A percentile compares a stretch with the other conserved stretches of the same genome.
Conservation (phyloP, 2,329 filamentous ascomycete species). For the Cryoendolithus antarcticus region DNA sequence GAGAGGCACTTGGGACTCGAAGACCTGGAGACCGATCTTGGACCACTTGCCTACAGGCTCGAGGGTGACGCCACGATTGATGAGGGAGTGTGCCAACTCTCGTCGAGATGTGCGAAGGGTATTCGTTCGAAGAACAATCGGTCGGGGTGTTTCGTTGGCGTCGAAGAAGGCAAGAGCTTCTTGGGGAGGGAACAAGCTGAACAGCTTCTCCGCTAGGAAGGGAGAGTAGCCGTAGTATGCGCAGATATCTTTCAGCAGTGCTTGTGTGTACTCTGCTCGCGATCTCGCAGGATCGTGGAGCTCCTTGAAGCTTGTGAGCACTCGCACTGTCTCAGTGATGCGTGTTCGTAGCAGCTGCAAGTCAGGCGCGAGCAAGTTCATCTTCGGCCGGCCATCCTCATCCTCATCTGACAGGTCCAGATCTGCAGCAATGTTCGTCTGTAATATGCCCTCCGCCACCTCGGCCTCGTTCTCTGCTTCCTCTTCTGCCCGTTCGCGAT, state of each 20-base stretch:
- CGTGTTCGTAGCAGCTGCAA: constrained; percentile 76
- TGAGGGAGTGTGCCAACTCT: constrained; percentile 82
- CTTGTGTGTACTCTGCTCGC: constrained; percentile 73
- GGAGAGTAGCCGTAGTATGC: constrained; percentile 93
- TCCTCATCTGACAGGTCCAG: constrained; percentile 49
- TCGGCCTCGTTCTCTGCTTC: constrained; percentile 76
- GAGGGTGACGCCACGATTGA: constrained; percentile 90
- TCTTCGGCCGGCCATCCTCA: constrained; percentile 41
- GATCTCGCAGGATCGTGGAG: constrained; percentile 69
- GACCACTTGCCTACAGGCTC: constrained; percentile 98
- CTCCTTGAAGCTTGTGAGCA: constrained; percentile 78
- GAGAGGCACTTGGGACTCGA: constrained; percentile 75
- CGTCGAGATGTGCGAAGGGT: constrained; percentile 66
- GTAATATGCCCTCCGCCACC: constrained; percentile 69
- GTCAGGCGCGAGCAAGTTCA: constrained; percentile 64
- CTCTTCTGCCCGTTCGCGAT: constrained; percentile 63
- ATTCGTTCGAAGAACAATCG: constrained; percentile 93
- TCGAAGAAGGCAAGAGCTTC: constrained; percentile 98
- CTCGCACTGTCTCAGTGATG: constrained; percentile 85
- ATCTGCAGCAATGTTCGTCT: constrained; percentile 80
- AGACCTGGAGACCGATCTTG: constrained; percentile 93
- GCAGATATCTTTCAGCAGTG: constrained; percentile 84
- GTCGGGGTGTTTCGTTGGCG: constrained; percentile 88
- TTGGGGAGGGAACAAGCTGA: constrained; percentile 78
- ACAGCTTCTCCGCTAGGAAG: constrained; percentile 91